Base-by-base conservation (phyloP, 805 yeast species). In the Saccharomycopsis schoenii region DNA sequence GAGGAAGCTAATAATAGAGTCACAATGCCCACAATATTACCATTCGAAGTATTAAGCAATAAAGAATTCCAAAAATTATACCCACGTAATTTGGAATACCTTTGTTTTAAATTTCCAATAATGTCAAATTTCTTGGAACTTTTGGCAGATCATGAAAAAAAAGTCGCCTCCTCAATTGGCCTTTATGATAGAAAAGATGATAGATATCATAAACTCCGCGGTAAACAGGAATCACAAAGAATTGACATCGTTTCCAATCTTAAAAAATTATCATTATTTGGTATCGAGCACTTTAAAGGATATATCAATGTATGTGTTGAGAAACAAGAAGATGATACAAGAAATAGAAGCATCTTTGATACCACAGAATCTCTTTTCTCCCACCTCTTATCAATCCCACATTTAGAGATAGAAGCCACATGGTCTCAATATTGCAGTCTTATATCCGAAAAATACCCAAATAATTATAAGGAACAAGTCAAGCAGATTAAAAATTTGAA, bases 351-450 rank as follows among this genome's bases (percentile, higher is more conserved):
- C 11, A 19, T 9, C 9, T 24, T 47, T 47, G n/a, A 8, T 11
- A 5, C 5, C 3, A 47, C 11, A 15, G n/a, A 47, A 24, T 47
- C 52, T 3, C 14, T 21, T 24, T 47, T 24, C n/a, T 21, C 19
- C 5, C 50, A 34, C 34, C 68, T 80, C 47, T 66, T 83, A 4
- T 47, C 65, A 1, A 64, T 67, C 10, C 84, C 84, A 0, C 83
- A 80, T 67, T 60, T 66, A 0, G 65, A 69, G 2, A 60, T 80
- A 8, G 79, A 77, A 2, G 72, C 73, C 0, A 75, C 83, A 0
- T 77, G 72, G 65, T 67, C 71, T 10, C 68, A 69, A 0, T 75
- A 72, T 54, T 81, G 84, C 0, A 29, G 68, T 0, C 78, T 80
- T 59, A 70, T 81, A 1, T 70, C 82, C 0, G 42, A 60, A 1